Evolutionary conservation across 495 filamentous ascomycete genomes (phyloP), one percentile per base, ranked within the genome.

Genomic region (Aspergillus bridgeri): DNA sequence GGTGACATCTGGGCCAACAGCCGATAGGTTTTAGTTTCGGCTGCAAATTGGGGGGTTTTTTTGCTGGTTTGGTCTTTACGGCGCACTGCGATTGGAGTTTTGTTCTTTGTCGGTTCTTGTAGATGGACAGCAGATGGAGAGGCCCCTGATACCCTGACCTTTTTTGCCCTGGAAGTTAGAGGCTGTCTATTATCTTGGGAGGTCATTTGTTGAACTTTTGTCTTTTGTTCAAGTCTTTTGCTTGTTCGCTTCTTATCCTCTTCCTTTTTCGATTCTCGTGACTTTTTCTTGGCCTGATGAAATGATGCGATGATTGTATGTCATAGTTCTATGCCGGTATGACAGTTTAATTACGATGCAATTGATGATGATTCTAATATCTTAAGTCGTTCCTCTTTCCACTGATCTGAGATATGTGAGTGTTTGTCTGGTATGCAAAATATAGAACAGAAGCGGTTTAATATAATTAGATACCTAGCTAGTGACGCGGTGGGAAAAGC

Each of bases 1-100:
- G 66, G 72, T 17, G 49, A 58, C 23, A 69, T 79, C 45, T 56
- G 61, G 59, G 53, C 57, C 24, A 76, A 75, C 55, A 70, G 60
- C 56, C 69, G 65, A 59, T 75, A 64, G 60, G 51, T 48, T 53
- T 59, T 56, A 46, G 46, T 22, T 53, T n/a, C 51, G 42, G 27
- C 44, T 25, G 9, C n/a, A 15, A 4, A 21, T 29, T 21, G 38
- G 25, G 54, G 23, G 51, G 42, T n/a, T 46, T 61, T n/a, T 57
- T 53, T 66, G 49, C 46, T 62, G 42, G 59, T 63, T 58, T 58
- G 68, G 62, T 61, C 59, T 64, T n/a, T 47, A 11, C 19, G 54
- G 46, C 54, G 56, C 47, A 38, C 33, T 38, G 33, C 33, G 33
- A 38, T 38, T 13, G 33, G 33, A 38, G 33, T 38, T 38, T 38